Base-by-base conservation (phyloP, 2,329 filamentous ascomycete species). In the Coniochaeta sp. region DNA sequence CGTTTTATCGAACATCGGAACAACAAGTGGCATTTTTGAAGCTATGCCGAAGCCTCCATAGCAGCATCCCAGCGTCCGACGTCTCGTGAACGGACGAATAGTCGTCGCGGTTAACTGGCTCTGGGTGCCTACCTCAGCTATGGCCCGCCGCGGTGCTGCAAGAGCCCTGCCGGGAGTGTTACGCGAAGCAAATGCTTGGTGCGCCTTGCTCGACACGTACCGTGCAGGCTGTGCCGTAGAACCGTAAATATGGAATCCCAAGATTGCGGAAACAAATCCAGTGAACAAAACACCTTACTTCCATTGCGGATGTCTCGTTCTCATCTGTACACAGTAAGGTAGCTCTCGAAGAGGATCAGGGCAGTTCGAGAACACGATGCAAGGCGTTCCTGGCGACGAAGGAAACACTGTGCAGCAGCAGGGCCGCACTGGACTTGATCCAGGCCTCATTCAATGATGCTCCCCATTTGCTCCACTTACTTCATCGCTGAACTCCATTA, bases 91-190 rank as follows among this genome's bases (percentile, higher is more conserved):
- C 12, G 22, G 47, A 52, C 47, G 47, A 52, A 28, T 47, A 22
- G 42, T 47, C 42, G 22, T 22, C 42, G 42, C 42, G 16, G 17
- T 40, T 40, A 19, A 47, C 4, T 9, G 42, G 42, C 19, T 47
- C 22, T 47, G 26, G 42, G 17, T 44, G 12, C 10, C 16, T 38
- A 24, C 10, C 16, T 38, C 16, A 36, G 34, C 38, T n/a, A n/a
- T 40, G 38, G 38, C 17, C 16, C 22, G 42, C 22, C 42, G 7
- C 42, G 16, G 42, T 14, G 61, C 68, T 66, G 65, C 67, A 68
- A 61, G 66, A 60, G 59, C 55, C 59, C 63, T 69, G 65, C 67
- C 68, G 67, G 68, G 68, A 67, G 65, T 59, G 60, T 68, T 69
- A 68, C 68, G 67, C 67, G 69, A 62, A 65, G 59, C 61, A 59